Conservation (phyloP, 495 filamentous ascomycete genomes). For the Hypoxylon crocopeplum region DNA sequence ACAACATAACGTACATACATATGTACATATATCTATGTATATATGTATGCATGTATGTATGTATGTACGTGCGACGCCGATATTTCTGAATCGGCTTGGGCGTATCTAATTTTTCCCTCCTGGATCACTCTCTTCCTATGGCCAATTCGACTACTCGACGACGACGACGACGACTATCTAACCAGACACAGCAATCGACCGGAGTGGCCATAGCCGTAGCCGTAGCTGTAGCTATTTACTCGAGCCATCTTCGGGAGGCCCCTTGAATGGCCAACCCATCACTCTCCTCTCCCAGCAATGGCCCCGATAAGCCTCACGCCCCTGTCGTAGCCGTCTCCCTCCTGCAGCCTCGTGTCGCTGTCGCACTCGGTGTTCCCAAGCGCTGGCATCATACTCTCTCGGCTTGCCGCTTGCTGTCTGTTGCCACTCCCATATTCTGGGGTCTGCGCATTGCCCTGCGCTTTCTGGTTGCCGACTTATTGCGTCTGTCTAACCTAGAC, state of each 20-base stretch:
- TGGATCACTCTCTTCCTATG: conserved; percentile 11
- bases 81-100: conserved; percentile 1
- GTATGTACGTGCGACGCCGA: conserved; percentile 11
- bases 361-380: conserved; percentile 54
- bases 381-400: conserved; percentile 56
- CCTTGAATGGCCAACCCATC: conserved; percentile 37
- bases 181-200: conserved; percentile 6
- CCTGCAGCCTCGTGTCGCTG: conserved; percentile 59
- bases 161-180: conserved; percentile 9
- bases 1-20: neutral
- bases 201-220: conserved; percentile 2
- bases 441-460: conserved; percentile 54
- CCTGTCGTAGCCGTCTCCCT: conserved; percentile 50
- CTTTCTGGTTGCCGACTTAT: conserved; percentile 46
- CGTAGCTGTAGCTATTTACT: neutral
- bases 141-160: conserved; percentile 11
- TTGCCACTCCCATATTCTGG: conserved; percentile 52
- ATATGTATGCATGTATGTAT: too few relatives aligned
- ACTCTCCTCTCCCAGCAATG: conserved; percentile 15
- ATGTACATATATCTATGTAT: neutral
- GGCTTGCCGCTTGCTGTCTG: conserved; percentile 51
- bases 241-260: conserved; percentile 17
- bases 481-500: conserved; percentile 25
- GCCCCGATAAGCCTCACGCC: conserved; percentile 17
- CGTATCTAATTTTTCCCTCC: neutral